phyloP scores from a whole-genome alignment of 2,329 filamentous ascomycete species.

The Graphium sp. region DNA sequence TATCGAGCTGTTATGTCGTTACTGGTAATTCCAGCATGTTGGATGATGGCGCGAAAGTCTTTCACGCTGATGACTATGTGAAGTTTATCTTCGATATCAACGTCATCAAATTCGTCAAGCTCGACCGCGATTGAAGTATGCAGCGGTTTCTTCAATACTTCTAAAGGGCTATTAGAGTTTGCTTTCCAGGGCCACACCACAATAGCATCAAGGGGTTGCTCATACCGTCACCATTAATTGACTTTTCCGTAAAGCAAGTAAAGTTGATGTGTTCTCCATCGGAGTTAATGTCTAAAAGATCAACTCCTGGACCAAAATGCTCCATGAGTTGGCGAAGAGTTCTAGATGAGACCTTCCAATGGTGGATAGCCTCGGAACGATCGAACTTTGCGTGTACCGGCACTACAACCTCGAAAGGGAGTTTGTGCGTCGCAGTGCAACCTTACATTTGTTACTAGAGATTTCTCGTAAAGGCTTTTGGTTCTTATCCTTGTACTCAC shows the following conservation, averaged over 20 bases:
- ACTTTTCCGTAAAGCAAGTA: constrained; percentile 69
- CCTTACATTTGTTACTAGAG: constrained; percentile 21
- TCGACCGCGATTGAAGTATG: constrained; percentile 67
- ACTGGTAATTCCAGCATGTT: constrained; percentile 54
- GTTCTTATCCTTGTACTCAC: constrained; percentile 15
- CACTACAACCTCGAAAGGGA: constrained; percentile 59
- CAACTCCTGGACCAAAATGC: constrained; percentile 65
- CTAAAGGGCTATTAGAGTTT: constrained; percentile 18
- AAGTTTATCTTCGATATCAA: constrained; percentile 56
- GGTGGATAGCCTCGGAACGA: constrained; percentile 44
- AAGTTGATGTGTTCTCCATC: constrained; percentile 61
- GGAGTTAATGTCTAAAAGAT: constrained; percentile 64
- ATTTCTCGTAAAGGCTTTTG: no score
- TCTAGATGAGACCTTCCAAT: constrained; percentile 56
- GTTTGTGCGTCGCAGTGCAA: constrained; percentile 59
- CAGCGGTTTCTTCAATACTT: constrained; percentile 63
- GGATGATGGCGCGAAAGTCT: constrained; percentile 65
- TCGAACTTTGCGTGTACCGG: constrained; percentile 66
- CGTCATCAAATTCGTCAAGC: constrained; percentile 59
- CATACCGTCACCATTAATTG: constrained; percentile 40
- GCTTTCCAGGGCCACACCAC: neutral
- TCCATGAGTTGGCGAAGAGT: constrained; percentile 62
- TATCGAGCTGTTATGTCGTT: constrained; percentile 52
- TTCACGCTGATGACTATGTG: constrained; percentile 72
- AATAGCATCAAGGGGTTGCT: constrained; percentile 3